Percentiles rank a stretch among this genome's conserved stretches.
These are phyloP conservation scores for Coix lacrymajobi DNA, from an alignment of 176 grass and related monocot species.

Conservation along the genomic window DNA sequence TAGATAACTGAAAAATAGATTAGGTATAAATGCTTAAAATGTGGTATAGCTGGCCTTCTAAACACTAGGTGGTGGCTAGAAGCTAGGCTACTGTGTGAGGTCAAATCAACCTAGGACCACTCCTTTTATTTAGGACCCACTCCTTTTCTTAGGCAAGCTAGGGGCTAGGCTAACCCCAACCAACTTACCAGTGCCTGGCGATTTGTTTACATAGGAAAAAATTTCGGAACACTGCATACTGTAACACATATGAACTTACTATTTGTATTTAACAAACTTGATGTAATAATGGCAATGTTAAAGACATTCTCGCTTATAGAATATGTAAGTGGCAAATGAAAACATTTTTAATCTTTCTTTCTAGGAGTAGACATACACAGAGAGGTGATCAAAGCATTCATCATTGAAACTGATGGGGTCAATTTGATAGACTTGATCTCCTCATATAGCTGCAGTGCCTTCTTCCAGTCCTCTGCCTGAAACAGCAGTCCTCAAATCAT, in stretches of 20 bases:
- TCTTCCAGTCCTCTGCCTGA: conserved; percentile 90
- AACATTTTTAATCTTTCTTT: background rate
- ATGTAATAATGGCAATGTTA: background rate
- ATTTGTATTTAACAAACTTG: background rate
- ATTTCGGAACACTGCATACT: background rate
- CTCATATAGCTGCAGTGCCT: conserved; percentile 76
- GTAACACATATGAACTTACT: background rate
- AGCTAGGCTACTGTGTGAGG: background rate
- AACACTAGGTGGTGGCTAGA: background rate
- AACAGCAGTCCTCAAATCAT: conserved; percentile 16
- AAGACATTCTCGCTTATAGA: conserved; percentile 10
- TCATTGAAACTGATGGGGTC: conserved; percentile 71
- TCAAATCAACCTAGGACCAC: background rate
- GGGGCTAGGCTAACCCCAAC: background rate
- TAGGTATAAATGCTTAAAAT: background rate
- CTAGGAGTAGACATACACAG: conserved; percentile 57
- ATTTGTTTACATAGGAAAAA: background rate
- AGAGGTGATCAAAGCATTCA: conserved; percentile 93
- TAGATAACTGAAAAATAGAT: background rate
- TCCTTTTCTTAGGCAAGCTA: background rate
- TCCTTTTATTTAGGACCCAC: background rate
- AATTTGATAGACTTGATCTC: conserved; percentile 78
- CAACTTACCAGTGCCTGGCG: background rate
- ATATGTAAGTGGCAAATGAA: conserved; percentile 8
- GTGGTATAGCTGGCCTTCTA: background rate